phyloP scores from a whole-genome alignment of 2,329 filamentous ascomycete genomes.

The Fusarium siculi region DNA sequence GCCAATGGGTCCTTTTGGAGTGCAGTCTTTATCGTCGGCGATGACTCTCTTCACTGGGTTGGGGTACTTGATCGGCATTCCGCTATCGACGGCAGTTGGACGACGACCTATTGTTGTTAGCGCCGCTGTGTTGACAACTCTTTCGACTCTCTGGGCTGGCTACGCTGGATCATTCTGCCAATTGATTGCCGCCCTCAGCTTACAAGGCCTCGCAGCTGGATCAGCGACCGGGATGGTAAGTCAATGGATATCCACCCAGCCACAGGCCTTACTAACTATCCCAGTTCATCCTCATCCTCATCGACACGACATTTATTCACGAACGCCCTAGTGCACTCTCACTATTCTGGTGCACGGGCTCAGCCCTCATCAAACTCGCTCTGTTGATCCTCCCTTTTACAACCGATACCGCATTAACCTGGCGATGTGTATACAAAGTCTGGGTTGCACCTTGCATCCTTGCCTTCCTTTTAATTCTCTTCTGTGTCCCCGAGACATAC shows the following conservation, averaged over 20 bases:
- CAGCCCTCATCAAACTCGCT: slow-evolving; percentile 13
- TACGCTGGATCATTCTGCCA: background rate
- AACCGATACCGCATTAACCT: background rate
- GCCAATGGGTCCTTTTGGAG: slow-evolving; percentile 1
- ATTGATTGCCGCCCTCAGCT: slow-evolving; percentile 2
- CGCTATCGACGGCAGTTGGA: slow-evolving; percentile 28
- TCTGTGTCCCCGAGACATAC: slow-evolving; percentile 28
- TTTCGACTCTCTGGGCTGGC: slow-evolving; percentile 23
- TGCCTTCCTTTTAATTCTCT: background rate
- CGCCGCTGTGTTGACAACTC: background rate
- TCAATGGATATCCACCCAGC: fast-evolving
- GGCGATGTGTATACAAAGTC: slow-evolving; percentile 21
- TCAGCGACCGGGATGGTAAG: slow-evolving; percentile 16
- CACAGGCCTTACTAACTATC: fast-evolving
- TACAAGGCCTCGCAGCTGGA: slow-evolving; percentile 23
- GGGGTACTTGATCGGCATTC: slow-evolving; percentile 18
- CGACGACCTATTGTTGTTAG: slow-evolving; percentile 15
- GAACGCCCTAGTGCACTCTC: slow-evolving; percentile 29
- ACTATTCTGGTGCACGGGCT: slow-evolving; percentile 16
- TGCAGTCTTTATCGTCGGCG: slow-evolving; percentile 1
- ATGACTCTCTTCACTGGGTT: slow-evolving; percentile 29
- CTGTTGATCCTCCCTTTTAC: slow-evolving; percentile 3
- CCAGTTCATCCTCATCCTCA: slow-evolving; percentile 17
- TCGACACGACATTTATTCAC: slow-evolving; percentile 33
- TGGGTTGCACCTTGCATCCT: slow-evolving; percentile 5